These are phyloP conservation scores for Hirsutella rhossiliensis DNA, from an alignment of 2,329 filamentous ascomycete genomes.

Conservation along the genomic window DNA sequence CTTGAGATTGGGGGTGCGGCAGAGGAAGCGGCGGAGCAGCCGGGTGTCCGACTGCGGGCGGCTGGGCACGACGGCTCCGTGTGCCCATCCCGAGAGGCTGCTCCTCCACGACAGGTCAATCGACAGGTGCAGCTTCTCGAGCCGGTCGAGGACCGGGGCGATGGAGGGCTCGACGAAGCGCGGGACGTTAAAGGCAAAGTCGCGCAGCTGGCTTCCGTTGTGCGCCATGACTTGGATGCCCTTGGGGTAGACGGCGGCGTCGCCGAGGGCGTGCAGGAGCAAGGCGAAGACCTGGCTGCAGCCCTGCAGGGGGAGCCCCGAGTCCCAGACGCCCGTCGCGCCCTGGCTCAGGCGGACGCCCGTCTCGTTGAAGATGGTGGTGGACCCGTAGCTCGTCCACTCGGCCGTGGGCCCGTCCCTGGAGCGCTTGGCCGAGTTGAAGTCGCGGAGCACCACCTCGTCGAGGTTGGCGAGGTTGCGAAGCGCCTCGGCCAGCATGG, in stretches of 20 bases:
- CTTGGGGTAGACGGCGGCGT: conserved; percentile 22
- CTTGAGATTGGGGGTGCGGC: conserved; percentile 25
- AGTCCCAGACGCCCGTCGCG: conserved; percentile 3
- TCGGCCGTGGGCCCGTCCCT: conserved; percentile 29
- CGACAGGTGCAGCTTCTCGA: conserved; percentile 29
- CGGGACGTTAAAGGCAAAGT: conserved; percentile 34
- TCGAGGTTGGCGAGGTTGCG: conserved; percentile 39
- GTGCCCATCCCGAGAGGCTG: background rate
- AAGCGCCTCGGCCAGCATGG: conserved; percentile 46
- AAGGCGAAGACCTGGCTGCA: conserved; percentile 24
- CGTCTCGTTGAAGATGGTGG: conserved; percentile 23
- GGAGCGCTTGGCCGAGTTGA: conserved; percentile 32
- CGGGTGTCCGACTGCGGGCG: conserved; percentile 1
- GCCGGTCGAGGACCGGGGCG: conserved; percentile 26
- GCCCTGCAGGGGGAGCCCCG: conserved; percentile 8
- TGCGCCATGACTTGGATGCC: conserved; percentile 36
- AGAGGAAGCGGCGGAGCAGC: conserved; percentile 13
- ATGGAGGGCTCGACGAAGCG: conserved; percentile 23
- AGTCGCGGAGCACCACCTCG: conserved; percentile 48
- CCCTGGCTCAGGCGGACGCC: conserved; percentile 10
- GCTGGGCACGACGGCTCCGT: background rate
- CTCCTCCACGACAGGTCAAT: conserved; percentile 10
- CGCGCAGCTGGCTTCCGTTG: conserved; percentile 16
- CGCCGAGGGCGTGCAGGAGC: conserved; percentile 29
- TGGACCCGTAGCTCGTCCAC: conserved; percentile 45